These are phyloP conservation scores for Phanerochaete carnosa DNA, from an alignment of 768 basidiomycete genomes.

Conservation along the genomic window DNA sequence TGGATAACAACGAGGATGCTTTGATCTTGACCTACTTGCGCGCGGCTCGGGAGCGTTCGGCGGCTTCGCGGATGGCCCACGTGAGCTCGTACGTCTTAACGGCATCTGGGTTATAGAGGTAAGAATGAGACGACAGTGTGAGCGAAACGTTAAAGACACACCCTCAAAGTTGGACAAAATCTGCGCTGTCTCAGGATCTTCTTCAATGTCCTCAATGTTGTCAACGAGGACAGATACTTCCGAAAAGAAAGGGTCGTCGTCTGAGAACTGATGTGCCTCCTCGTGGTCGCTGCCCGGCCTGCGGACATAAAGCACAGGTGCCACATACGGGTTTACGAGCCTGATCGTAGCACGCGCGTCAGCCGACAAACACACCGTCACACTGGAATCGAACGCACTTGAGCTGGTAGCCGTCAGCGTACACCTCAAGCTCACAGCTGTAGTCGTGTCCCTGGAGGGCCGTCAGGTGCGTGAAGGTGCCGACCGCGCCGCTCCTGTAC, in stretches of 20 bases:
- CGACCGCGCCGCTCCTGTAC: constrained; percentile 93
- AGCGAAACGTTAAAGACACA: background rate
- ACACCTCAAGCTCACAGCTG: constrained; percentile 92
- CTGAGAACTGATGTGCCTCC: constrained; percentile 64
- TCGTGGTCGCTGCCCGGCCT: constrained; percentile 78
- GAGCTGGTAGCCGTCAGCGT: constrained; percentile 88
- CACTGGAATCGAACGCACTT: constrained; percentile 46
- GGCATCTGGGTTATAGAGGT: constrained; percentile 46
- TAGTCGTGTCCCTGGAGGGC: constrained; percentile 92
- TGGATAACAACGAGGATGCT: background rate
- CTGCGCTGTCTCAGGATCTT: constrained; percentile 73
- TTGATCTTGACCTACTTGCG: background rate
- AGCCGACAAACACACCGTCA: background rate
- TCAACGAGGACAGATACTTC: constrained; percentile 90
- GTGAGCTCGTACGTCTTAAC: constrained; percentile 88
- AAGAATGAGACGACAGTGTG: background rate
- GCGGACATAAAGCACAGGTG: constrained; percentile 84
- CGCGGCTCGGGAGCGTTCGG: constrained; percentile 57
- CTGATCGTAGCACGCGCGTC: constrained; percentile 31
- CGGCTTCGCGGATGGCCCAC: constrained; percentile 87
- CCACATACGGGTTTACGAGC: constrained; percentile 90
- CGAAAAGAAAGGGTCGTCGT: constrained; percentile 93
- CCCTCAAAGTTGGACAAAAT: constrained; percentile 79
- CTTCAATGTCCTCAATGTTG: constrained; percentile 85
- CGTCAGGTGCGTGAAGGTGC: constrained; percentile 86